These are phyloP conservation scores for Boletus huronensis DNA, from an alignment of 768 basidiomycete species.

Conservation along the genomic window DNA sequence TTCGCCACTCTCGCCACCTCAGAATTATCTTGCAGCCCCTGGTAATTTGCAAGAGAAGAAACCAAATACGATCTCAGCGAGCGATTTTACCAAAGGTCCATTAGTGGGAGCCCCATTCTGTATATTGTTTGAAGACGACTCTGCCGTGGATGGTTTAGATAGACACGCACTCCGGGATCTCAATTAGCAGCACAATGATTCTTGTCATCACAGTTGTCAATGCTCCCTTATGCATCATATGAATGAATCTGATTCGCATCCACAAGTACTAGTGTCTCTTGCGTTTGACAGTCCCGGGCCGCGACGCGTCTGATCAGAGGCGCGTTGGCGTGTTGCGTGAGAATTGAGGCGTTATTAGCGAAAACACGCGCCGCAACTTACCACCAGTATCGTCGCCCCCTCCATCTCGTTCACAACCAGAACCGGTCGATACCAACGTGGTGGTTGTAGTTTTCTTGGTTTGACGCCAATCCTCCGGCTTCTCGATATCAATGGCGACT, in stretches of 20 bases:
- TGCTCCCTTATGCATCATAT: conserved; percentile 3
- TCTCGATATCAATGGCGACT: conserved; percentile 39
- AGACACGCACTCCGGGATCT: conserved; percentile 25
- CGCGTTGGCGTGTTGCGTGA: conserved; percentile 27
- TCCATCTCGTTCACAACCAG: not conserved
- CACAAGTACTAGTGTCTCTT: not conserved
- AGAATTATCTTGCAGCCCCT: conserved; percentile 35
- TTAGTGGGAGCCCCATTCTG: conserved; percentile 4
- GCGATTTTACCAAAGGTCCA: not conserved
- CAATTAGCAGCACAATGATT: conserved; percentile 18
- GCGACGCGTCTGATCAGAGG: conserved; percentile 19
- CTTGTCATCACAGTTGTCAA: not conserved
- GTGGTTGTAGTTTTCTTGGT: conserved; percentile 3
- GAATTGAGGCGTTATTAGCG: conserved; percentile 16
- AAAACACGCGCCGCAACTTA: conserved; percentile 1
- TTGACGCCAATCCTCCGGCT: not conserved
- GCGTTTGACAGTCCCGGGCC: not conserved
- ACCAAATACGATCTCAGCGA: not conserved
- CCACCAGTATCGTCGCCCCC: conserved; percentile 5
- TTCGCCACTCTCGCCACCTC: conserved; percentile 58
- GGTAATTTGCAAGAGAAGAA: conserved; percentile 5
- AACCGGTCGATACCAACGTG: not conserved
- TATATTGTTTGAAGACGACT: conserved; percentile 8
- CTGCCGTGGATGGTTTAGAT: conserved; percentile 13
- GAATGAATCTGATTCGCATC: not conserved